These are phyloP conservation scores for Acanthamoeba sp. DNA, from an alignment of 208 protist species.

Conservation along the genomic window DNA sequence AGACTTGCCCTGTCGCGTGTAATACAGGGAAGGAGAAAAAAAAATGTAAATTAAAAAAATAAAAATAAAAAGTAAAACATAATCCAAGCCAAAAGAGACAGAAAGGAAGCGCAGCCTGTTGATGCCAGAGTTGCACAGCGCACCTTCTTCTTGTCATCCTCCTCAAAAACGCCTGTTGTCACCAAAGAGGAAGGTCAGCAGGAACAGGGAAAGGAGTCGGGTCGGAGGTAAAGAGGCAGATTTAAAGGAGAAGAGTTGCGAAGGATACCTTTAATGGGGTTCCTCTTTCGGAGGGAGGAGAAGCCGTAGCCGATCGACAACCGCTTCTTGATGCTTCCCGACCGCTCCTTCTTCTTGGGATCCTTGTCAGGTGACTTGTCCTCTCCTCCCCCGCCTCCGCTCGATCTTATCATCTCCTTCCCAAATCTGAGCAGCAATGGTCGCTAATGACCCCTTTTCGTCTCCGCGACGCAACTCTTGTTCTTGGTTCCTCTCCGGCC, in stretches of 20 bases:
- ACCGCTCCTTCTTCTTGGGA: conserved; percentile 6
- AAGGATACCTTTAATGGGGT: not conserved
- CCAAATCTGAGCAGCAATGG: not conserved
- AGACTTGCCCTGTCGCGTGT: not conserved
- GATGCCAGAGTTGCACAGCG: not conserved
- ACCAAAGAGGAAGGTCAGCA: not conserved
- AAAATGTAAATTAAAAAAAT: too few species aligned
- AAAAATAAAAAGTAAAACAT: too few species aligned
- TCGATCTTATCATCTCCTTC: not conserved
- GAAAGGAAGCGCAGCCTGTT: not conserved
- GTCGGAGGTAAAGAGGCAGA: too few species aligned
- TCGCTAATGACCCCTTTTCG: too few species aligned
- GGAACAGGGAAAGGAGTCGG: not conserved
- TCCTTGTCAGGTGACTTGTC: not conserved
- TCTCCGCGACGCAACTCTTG: too few species aligned
- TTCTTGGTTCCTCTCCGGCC: too few species aligned
- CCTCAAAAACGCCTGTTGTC: not conserved
- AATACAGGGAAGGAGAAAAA: too few species aligned
- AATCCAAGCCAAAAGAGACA: too few species aligned
- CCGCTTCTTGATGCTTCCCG: not conserved
- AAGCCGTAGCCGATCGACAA: not conserved
- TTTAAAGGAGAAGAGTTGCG: not conserved
- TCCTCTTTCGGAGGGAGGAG: not conserved
- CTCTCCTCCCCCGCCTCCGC: not conserved
- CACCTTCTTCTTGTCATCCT: conserved; percentile 1